Percentiles rank a stretch among this genome's conserved stretches.
These are phyloP conservation scores for Scedosporium minutisporum DNA, from an alignment of 2,329 filamentous ascomycete species.

Conservation along the genomic window DNA sequence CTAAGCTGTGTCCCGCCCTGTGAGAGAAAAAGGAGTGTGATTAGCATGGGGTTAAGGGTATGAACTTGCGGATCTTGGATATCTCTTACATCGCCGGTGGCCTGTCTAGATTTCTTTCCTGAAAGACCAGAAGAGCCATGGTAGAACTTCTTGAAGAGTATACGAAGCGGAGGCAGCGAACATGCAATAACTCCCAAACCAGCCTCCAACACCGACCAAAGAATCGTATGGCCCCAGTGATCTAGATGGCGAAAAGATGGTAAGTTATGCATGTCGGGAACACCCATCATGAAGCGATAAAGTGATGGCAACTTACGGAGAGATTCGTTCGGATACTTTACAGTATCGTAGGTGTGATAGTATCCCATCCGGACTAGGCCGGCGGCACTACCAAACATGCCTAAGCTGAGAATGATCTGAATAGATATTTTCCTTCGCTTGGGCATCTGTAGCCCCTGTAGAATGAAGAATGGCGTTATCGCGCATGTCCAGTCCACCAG, in stretches of 20 bases:
- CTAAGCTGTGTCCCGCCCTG: conserved; percentile 1
- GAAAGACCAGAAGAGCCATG: conserved; percentile 3
- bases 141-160: conserved; percentile 10
- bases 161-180: conserved; percentile 11
- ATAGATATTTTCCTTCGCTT: conserved; percentile 12
- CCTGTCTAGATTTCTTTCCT: conserved; percentile 1
- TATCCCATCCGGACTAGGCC: conserved; percentile 7
- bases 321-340: conserved; percentile 7
- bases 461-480: conserved; percentile 19
- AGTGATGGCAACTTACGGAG: conserved; percentile 4
- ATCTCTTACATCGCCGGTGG: neutral
- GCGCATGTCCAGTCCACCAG: conserved; percentile 19
- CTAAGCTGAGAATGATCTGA: conserved; percentile 7
- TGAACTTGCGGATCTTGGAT: neutral
- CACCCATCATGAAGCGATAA: neutral
- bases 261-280: neutral
- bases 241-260: conserved; percentile 2
- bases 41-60: neutral
- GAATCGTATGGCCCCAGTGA: conserved; percentile 7
- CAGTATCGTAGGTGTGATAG: conserved; percentile 8
- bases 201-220: conserved; percentile 11
- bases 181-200: conserved; percentile 12
- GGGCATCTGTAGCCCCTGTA: conserved; percentile 17
- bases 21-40: neutral
- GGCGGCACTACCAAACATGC: conserved; percentile 9